Evolutionary conservation across 306 rosid genomes (phyloP), one percentile per base, ranked within the genome.

Genomic region (Neltuma alba): DNA sequence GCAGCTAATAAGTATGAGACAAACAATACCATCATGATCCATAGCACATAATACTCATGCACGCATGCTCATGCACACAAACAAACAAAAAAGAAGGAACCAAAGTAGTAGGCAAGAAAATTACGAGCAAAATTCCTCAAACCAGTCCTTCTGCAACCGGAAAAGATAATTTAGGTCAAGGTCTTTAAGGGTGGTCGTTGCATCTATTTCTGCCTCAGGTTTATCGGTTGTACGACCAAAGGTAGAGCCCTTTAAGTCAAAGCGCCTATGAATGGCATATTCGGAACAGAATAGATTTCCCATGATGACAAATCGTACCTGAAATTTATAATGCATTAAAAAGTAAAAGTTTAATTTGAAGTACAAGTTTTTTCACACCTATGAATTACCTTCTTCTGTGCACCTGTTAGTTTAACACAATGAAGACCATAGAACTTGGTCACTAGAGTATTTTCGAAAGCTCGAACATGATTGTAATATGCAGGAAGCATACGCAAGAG

Each of bases 251-350:
- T 96, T 96, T 60, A 96, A 84, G 85, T 96, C 99, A 78, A 93
- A 96, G 62, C 99, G 93, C 88, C 94, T 82, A 48, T 96, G 98
- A 80, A 96, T 93, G 25, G 84, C 23, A 15, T 73, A 86, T 75
- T 93, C 89, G 1, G 99, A 88, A 81, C 98, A 96, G 85, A 96
- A 96, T 75, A 96, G 89, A 74, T 96, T 96, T 78, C 98, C 99
- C 99, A 96, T 96, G 47, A 96, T 93, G 85, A 96, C 96, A 62
- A 96, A 96, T 9, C 99, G 94, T 58, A 95, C 99, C 99, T 95
- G 89, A 69, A 84, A 75, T 81, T 67, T n/a, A 77, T 76, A 47
- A 76, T 74, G 63, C 55, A 55, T 86, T 47, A 78, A 72, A 34
- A 31, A 70, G 42, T 18, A 40, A 16, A 0, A 58, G 41, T 48